Evolutionary conservation across 2,329 filamentous ascomycete species (phyloP), one percentile per base, ranked within the genome.

Genomic region (Pleomassaria siparia): DNA sequence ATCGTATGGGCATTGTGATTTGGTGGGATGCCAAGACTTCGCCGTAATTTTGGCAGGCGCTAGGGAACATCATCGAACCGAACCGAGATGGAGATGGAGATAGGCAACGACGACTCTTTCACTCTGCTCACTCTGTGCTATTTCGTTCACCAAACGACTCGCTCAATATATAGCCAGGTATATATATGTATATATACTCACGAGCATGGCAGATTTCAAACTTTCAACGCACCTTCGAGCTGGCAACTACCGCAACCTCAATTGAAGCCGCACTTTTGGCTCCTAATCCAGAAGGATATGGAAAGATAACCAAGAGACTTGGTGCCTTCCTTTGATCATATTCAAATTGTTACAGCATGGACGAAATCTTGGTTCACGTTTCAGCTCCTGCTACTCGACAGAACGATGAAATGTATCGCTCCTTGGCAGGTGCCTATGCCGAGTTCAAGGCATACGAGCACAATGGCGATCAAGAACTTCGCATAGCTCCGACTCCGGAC

Each of bases 331-430:
- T 35, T 35, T 10, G 6, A 12, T 3, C 3, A 37, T 24, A 4
- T 22, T 15, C n/a, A 9, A 8, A 21, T 3, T 4, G 21, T 13
- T 37, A 20, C 35, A 50, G 40, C 32, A 67, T 66, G 65, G 54
- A 52, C 46, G 66, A 75, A 49, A 64, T 78, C 22, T 64, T 76
- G 25, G 71, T 74, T 26, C 76, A 79, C 56, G 71, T 75, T 32
- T 74, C 74, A 48, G 71, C 75, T 6, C 63, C 74, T 8, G 69
- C 71, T 8, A 72, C 67, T 29, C 66, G 62, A 24, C 62, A 64
- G 30, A 69, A 73, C 49, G 76, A 78, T 61, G 66, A 74, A 29
- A 50, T 66, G 4, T 75, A 70, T 49, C 64, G 62, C 39, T 63
- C 66, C 35, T 60, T 76, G 49, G 73, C 72, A 11, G 54, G 63